phyloP scores from a whole-genome alignment of 139 green algal genomes.

The Astrephomene gubernaculifera region DNA sequence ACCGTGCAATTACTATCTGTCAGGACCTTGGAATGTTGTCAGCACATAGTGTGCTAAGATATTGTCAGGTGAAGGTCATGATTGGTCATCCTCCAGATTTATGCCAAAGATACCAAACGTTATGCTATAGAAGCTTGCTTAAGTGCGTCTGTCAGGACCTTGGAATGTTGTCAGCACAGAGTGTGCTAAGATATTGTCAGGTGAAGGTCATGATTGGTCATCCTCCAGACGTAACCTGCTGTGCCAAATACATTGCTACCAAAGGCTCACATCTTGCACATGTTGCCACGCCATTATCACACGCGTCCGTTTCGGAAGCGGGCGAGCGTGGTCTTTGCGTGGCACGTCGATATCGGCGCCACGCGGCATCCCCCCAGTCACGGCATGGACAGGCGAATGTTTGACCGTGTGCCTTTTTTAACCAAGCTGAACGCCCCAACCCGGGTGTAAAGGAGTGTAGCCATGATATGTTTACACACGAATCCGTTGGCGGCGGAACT shows the following conservation, averaged over 20 bases:
- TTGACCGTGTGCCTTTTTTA: constrained; percentile 34
- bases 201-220: constrained; percentile 45
- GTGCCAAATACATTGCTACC: background rate
- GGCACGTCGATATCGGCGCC: background rate
- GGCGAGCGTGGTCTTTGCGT: constrained; percentile 36
- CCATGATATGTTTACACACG: background rate
- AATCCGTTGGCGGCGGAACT: background rate
- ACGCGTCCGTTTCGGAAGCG: background rate
- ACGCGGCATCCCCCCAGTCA: constrained; percentile 45
- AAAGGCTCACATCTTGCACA: background rate
- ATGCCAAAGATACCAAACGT: too few relatives aligned
- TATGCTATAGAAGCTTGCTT: too few relatives aligned
- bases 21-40: constrained; percentile 44
- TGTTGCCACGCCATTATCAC: constrained; percentile 44
- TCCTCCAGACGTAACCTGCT: constrained; percentile 7
- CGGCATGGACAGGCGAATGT: constrained; percentile 41
- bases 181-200: constrained; percentile 48
- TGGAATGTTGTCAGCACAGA: constrained; percentile 42
- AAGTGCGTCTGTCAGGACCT: constrained; percentile 18
- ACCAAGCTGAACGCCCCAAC: background rate
- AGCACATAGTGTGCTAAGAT: constrained; percentile 42
- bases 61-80: constrained; percentile 47
- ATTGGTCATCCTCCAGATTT: constrained; percentile 43
- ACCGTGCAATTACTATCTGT: too few relatives aligned
- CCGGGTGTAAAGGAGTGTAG: background rate